Conservation (phyloP, 2,329 filamentous ascomycete genomes). For the Cadophora sp. region DNA sequence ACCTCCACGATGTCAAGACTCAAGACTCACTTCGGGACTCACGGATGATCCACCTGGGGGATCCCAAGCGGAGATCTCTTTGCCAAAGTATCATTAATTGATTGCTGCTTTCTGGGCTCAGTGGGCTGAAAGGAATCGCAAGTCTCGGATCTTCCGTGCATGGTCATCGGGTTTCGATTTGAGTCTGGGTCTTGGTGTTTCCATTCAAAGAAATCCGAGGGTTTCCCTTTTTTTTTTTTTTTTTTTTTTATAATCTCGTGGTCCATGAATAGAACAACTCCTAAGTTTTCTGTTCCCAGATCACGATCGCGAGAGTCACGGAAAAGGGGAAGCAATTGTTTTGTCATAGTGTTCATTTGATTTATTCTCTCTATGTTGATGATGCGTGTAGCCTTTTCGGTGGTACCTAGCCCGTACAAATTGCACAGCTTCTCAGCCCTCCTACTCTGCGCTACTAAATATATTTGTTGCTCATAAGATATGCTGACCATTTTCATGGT, state of each 20-base stretch:
- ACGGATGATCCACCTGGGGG: not conserved
- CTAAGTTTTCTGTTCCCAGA: not conserved
- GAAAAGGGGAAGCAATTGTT: not conserved
- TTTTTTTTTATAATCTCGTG: not conserved
- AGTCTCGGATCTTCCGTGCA: not conserved
- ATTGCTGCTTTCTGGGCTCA: not conserved
- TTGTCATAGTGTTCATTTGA: not conserved
- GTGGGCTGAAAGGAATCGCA: not conserved
- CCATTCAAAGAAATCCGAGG: not conserved
- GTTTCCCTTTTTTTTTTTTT: not conserved
- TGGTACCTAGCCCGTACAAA: not conserved
- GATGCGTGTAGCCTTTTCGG: conserved; percentile 9
- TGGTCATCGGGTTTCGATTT: not conserved
- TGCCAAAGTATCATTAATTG: conserved; percentile 2
- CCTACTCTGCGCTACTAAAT: not conserved
- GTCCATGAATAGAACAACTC: not conserved
- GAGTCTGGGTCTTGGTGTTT: not conserved
- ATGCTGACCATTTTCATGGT: not conserved
- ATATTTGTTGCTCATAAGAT: conserved; percentile 9
- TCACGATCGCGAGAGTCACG: not conserved
- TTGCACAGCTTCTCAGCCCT: not conserved
- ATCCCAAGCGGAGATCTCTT: not conserved
- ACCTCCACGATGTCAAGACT: not conserved
- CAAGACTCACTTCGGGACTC: too few species aligned
- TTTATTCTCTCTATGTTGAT: not conserved